Percentiles rank a stretch among this genome's conserved stretches.
Conservation (phyloP, 2,329 filamentous ascomycete species). For the Diaporthe nobilis region DNA sequence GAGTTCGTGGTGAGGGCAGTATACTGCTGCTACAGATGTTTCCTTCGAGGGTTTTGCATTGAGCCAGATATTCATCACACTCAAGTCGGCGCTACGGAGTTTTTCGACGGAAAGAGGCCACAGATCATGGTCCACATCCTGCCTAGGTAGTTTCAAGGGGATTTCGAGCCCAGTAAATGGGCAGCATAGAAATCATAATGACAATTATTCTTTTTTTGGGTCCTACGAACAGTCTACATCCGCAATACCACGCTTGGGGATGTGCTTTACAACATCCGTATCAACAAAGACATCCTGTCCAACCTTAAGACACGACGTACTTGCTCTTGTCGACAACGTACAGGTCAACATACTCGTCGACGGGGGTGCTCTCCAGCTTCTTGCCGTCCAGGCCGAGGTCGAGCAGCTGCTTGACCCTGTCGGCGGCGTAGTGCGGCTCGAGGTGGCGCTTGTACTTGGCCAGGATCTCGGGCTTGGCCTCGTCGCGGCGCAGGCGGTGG, state of each 20-base stretch:
- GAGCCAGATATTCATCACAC: not conserved
- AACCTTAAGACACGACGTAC: slow-evolving; percentile 33
- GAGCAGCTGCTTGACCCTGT: slow-evolving; percentile 85
- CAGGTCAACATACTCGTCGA: slow-evolving; percentile 95
- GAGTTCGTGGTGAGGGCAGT: not conserved
- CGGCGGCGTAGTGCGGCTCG: slow-evolving; percentile 82
- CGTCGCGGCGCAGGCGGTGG: slow-evolving; percentile 90
- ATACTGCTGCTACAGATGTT: not conserved
- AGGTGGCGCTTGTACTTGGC: slow-evolving; percentile 96
- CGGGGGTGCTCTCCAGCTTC: slow-evolving; percentile 82
- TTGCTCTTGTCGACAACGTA: slow-evolving; percentile 55
- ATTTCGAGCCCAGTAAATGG: not conserved
- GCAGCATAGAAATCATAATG: slow-evolving; percentile 30
- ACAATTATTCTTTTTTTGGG: not conserved
- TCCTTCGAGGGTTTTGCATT: not conserved
- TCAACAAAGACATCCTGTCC: not conserved
- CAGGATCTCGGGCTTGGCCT: slow-evolving; percentile 97
- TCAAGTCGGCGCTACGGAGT: slow-evolving; percentile 32
- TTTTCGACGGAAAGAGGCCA: not conserved
- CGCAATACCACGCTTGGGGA: not conserved
- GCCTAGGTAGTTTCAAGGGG: not conserved
- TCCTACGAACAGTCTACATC: not conserved
- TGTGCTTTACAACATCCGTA: not conserved
- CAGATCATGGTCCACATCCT: slow-evolving; percentile 15
- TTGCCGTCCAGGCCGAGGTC: slow-evolving; percentile 82